Conservation (phyloP, 2,329 filamentous ascomycete species). For the Penicillium sp. region DNA sequence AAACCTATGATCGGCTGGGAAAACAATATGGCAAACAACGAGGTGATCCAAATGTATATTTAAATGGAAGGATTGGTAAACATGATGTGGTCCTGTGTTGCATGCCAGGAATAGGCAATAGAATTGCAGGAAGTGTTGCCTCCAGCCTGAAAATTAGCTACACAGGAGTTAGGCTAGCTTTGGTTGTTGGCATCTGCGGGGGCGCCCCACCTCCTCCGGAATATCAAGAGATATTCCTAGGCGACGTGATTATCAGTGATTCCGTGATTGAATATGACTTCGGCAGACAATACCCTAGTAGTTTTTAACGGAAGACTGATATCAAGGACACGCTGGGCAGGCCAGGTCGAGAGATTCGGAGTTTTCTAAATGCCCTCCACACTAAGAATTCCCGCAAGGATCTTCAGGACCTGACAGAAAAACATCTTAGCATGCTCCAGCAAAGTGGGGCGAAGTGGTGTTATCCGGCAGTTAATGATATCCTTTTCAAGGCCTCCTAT, state of each 20-base stretch:
- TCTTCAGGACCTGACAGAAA: not conserved
- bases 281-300: not conserved
- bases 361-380: not conserved
- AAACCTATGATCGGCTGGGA: not conserved
- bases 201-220: no score
- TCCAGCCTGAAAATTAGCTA: slow-evolving; percentile 1
- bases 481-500: slow-evolving; percentile 1
- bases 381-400: not conserved
- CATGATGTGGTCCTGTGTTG: slow-evolving; percentile 8
- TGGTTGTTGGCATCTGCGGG: no score
- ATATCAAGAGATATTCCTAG: not conserved
- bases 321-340: not conserved
- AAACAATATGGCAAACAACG: not conserved
- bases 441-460: not conserved
- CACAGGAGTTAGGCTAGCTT: not conserved
- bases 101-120: slow-evolving; percentile 2
- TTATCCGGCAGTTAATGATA: not conserved
- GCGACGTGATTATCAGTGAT: slow-evolving; percentile 8
- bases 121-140: not conserved
- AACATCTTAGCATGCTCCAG: not conserved
- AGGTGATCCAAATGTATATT: slow-evolving; percentile 2
- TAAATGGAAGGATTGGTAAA: not conserved
- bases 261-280: slow-evolving; percentile 6
- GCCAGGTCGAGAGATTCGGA: not conserved
- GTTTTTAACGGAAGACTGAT: not conserved